Evolutionary conservation across 2,329 filamentous ascomycete genomes (phyloP).

Genomic region (Fonsecaea multimorphosa): DNA sequence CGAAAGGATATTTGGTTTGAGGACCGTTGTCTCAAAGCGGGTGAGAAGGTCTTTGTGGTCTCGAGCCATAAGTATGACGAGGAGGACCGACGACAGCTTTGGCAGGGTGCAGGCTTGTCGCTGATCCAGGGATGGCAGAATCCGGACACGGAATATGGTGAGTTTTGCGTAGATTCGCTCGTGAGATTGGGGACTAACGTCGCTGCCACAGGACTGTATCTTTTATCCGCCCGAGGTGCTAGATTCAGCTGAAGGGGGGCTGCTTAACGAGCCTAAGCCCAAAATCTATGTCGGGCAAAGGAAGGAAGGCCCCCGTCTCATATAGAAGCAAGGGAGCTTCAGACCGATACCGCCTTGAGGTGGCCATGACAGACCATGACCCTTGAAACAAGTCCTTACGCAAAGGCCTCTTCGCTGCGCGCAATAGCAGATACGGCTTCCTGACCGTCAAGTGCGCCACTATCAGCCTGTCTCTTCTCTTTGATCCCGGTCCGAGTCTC

Average conservation of each 20-base stretch:
- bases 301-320: no score
- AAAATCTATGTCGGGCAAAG: no score
- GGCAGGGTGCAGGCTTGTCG: constrained; percentile 62
- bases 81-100: constrained; percentile 69
- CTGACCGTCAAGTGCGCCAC: neutral
- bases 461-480: neutral
- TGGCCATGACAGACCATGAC: neutral
- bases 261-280: no score
- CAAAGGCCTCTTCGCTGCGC: neutral
- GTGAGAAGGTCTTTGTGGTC: constrained; percentile 82
- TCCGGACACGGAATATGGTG: neutral
- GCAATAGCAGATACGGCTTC: neutral
- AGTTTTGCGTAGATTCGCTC: neutral
- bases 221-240: neutral
- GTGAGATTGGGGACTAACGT: neutral
- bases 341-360: no score
- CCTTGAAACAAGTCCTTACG: neutral
- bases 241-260: neutral
- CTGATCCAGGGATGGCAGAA: neutral
- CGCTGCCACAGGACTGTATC: neutral
- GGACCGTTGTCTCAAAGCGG: constrained; percentile 68
- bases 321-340: neutral
- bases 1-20: constrained; percentile 70
- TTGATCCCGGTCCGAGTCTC: constrained; percentile 50
- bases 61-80: constrained; percentile 85